Evolutionary conservation across 2,329 filamentous ascomycete species (phyloP).

Genomic region (Colletotrichum acutatum): DNA sequence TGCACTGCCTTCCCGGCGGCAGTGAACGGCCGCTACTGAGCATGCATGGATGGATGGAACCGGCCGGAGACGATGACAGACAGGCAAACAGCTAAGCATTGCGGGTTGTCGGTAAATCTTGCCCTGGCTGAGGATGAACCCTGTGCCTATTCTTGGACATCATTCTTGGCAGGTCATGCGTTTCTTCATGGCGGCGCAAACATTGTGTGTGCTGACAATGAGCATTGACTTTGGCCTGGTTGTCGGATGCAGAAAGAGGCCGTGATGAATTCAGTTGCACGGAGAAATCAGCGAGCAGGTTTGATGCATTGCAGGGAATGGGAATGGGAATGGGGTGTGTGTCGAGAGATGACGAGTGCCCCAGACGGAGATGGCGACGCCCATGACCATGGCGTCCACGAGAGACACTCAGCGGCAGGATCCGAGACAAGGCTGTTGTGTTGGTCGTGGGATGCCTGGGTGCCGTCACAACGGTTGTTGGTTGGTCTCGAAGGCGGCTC

Average conservation of each 20-base stretch:
- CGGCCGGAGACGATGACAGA: slow-evolving; percentile 18
- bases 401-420: slow-evolving; percentile 12
- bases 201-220: not conserved
- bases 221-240: not conserved
- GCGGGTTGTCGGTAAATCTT: slow-evolving; percentile 28
- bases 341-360: not conserved
- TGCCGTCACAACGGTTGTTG: not conserved
- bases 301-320: slow-evolving; percentile 10
- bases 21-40: slow-evolving; percentile 4
- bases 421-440: slow-evolving; percentile 28
- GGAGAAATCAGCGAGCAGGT: not conserved
- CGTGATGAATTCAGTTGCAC: slow-evolving; percentile 1
- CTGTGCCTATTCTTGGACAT: slow-evolving; percentile 30
- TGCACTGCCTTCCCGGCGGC: not conserved
- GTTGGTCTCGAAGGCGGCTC: not conserved
- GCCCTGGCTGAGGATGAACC: slow-evolving; percentile 9
- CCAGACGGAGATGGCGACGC: slow-evolving; percentile 15
- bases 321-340: not conserved
- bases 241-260: not conserved
- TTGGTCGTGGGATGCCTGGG: slow-evolving; percentile 19
- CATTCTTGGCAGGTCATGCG: slow-evolving; percentile 24
- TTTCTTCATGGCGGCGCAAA: slow-evolving; percentile 5
- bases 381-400: slow-evolving; percentile 7
- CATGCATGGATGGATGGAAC: slow-evolving; percentile 10
- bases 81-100: slow-evolving; percentile 27